Base-by-base conservation (phyloP, 2,329 filamentous ascomycete genomes). In the Claviceps fusiformis region DNA sequence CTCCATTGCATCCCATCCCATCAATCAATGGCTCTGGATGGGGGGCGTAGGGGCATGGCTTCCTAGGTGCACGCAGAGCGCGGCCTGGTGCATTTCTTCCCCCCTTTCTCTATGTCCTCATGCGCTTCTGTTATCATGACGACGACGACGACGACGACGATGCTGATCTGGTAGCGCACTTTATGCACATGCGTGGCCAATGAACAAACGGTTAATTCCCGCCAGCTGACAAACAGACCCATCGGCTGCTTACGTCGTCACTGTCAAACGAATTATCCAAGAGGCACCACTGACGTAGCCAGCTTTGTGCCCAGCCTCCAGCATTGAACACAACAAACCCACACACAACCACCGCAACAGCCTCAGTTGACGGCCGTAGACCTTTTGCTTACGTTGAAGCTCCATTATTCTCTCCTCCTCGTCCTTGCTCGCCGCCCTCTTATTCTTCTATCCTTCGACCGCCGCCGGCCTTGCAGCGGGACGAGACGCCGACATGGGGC, bases 401-500 rank as follows among this genome's bases (percentile, higher is more conserved):
- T 27, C 5, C 45, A 5, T 27, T 39, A 24, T 3, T 8, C n/a
- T 27, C n/a, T 8, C n/a, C 6, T 5, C 17, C 17, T 27, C 10
- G 9, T 33, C 17, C 5, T 24, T 24, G 2, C 24, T 24, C 24
- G 24, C 24, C 24, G 3, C 24, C 24, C 15, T 33, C 29, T 15
- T 39, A 6, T 37, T 8, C 24, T 47, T 3, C 1, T 11, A 3
- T 27, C 24, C 7, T 47, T 31, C n/a, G 45, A 47, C 24, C 45
- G 11, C 19, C 33, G 24, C 31, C 45, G 15, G 10, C 43, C 29
- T 5, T 48, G 10, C 15, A 39, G 51, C 11, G 35, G 15, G 9
- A 47, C 44, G 44, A 48, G 35, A 48, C 46, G 27, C 13, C 50
- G 51, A 49, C 55, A 95, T 95, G 90, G 90, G 90, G 62, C 83